Percentiles rank a stretch among this genome's conserved stretches.
These are phyloP conservation scores for Mortierella sp. DNA, from an alignment of 371 early-diverging fungal species.

Conservation along the genomic window DNA sequence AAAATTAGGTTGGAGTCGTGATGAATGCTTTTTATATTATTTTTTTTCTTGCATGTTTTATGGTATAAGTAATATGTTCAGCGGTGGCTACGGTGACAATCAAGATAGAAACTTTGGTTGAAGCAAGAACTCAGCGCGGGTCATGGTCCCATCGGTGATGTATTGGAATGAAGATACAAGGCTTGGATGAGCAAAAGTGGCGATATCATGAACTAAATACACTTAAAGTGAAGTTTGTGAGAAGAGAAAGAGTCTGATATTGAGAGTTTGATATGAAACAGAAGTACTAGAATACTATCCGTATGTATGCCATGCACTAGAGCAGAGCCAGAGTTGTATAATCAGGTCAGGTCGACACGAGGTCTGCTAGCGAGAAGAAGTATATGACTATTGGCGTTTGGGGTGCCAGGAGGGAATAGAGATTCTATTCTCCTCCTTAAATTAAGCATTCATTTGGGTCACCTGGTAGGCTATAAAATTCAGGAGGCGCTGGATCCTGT, in stretches of 20 bases:
- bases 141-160: not conserved
- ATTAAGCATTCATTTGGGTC: conserved; percentile 1
- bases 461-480: not conserved
- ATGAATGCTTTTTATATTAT: not conserved
- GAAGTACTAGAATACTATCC: not conserved
- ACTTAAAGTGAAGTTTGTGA: too few species aligned
- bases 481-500: not conserved
- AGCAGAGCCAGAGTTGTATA: not conserved
- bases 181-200: not conserved
- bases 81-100: not conserved
- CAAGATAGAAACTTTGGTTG: not conserved
- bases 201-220: not conserved
- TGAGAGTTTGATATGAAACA: not conserved
- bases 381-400: too few species aligned
- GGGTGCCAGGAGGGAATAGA: conserved; percentile 15
- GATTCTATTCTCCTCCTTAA: conserved; percentile 6
- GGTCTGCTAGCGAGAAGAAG: not conserved
- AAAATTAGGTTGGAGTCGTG: not conserved
- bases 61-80: not conserved
- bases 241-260: not conserved
- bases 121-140: not conserved
- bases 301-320: not conserved
- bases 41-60: not conserved
- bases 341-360: not conserved
- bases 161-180: not conserved